phyloP scores from a whole-genome alignment of 2,329 filamentous ascomycete species.

The Pyrenochaeta sp. region DNA sequence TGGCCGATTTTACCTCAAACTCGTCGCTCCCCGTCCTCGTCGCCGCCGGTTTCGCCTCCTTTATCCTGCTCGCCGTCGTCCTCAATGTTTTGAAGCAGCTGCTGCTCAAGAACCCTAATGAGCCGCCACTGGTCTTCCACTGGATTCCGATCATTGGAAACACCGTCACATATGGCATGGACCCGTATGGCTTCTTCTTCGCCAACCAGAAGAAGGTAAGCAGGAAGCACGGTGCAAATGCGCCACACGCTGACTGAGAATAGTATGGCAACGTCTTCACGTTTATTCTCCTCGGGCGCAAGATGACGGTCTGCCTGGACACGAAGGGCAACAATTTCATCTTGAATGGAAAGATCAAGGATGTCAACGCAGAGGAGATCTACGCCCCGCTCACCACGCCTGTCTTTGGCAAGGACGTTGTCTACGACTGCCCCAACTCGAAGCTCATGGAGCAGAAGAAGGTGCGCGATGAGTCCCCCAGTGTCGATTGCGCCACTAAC shows the following conservation, averaged over 20 bases:
- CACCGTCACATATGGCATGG: constrained; percentile 93
- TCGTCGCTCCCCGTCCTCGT: constrained; percentile 56
- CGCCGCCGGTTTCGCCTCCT: constrained; percentile 54
- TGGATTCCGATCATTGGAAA: constrained; percentile 80
- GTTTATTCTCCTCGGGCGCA: constrained; percentile 86
- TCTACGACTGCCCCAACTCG: constrained; percentile 89
- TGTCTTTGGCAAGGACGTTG: constrained; percentile 83
- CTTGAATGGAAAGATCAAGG: constrained; percentile 87
- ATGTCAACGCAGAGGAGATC: constrained; percentile 90
- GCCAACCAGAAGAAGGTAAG: constrained; percentile 75
- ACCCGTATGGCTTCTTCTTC: constrained; percentile 87
- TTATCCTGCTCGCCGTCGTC: constrained; percentile 67
- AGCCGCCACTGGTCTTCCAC: constrained; percentile 70
- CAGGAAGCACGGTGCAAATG: constrained; percentile 6
- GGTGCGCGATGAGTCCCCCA: constrained; percentile 57
- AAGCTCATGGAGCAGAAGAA: constrained; percentile 98
- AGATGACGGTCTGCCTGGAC: constrained; percentile 85
- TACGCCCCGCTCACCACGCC: constrained; percentile 78
- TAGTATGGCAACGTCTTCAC: constrained; percentile 91
- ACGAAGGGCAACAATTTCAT: constrained; percentile 89
- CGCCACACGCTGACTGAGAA: constrained; percentile 27
- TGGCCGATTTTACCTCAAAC: constrained; percentile 55
- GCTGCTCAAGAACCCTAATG: constrained; percentile 79
- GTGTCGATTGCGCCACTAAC: constrained; percentile 10
- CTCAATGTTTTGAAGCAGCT: constrained; percentile 84